phyloP scores from a whole-genome alignment of 148 eudicot species.

The Diospyros lotus region DNA sequence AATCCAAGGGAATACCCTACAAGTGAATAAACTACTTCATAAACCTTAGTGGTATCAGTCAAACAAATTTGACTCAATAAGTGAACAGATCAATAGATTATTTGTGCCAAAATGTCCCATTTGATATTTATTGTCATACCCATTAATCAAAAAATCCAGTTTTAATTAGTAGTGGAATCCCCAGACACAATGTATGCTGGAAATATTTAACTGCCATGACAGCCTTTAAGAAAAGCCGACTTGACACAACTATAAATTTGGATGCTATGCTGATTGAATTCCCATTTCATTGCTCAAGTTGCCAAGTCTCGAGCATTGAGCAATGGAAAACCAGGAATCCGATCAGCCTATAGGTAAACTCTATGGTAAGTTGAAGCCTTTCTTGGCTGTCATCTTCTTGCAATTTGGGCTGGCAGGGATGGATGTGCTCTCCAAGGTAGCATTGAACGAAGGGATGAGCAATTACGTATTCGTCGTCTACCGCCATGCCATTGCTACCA shows the following conservation, averaged over 20 bases:
- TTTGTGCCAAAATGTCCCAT: not conserved
- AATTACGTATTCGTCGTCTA: conserved; percentile 89
- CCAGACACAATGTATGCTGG: not conserved
- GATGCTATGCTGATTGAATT: not conserved
- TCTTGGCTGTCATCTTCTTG: conserved; percentile 58
- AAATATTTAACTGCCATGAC: too few relatives aligned
- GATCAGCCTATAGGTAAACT: conserved; percentile 19
- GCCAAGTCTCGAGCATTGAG: conserved; percentile 9
- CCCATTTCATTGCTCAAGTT: not conserved
- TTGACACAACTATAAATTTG: conserved; percentile 6
- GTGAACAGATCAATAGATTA: not conserved
- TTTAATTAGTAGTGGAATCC: not conserved
- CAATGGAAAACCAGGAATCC: conserved; percentile 10
- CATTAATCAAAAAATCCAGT: conserved; percentile 1
- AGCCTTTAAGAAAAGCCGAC: not conserved
- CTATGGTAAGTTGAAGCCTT: conserved; percentile 50
- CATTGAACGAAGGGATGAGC: conserved; percentile 85
- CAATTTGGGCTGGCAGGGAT: conserved; percentile 87
- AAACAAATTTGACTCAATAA: not conserved
- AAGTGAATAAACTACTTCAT: conserved; percentile 1
- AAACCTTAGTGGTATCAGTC: conserved; percentile 6
- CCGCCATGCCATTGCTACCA: conserved; percentile 80
- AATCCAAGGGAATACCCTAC: not conserved
- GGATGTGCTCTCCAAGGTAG: conserved; percentile 82
- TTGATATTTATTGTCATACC: not conserved